These are phyloP conservation scores for Nicotiana otophora DNA, from an alignment of 257 asterid genomes.

Conservation along the genomic window DNA sequence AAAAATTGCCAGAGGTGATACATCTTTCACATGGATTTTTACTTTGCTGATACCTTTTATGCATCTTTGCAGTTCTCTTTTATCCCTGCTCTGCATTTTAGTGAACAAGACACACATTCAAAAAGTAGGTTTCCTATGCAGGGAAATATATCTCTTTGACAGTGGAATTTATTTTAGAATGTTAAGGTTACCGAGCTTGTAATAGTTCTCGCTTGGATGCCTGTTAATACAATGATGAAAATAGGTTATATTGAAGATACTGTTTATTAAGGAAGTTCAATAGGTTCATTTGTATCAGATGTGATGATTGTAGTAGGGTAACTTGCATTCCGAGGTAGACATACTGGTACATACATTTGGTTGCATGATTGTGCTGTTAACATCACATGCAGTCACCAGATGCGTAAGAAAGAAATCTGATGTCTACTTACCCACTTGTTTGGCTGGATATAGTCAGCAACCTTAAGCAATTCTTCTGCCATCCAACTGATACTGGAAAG, in stretches of 20 bases:
- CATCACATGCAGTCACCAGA: background rate
- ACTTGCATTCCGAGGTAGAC: background rate
- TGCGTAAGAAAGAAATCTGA: background rate
- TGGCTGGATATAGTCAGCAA: constrained; percentile 91
- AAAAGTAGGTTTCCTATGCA: background rate
- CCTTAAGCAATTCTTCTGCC: constrained; percentile 91
- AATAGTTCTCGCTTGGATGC: background rate
- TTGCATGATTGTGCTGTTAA: background rate
- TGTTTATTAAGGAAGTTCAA: background rate
- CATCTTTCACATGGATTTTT: background rate
- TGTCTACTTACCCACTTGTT: constrained; percentile 80
- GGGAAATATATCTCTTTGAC: background rate
- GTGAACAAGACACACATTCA: background rate
- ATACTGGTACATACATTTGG: background rate
- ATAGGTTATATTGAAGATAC: background rate
- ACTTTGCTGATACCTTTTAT: background rate
- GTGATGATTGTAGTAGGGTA: background rate
- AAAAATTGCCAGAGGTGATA: too few species aligned
- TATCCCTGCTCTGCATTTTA: background rate
- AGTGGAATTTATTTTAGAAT: background rate
- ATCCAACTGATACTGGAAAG: constrained; percentile 82
- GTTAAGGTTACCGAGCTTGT: background rate
- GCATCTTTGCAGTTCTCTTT: background rate
- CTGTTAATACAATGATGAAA: background rate
- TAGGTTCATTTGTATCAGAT: background rate